Base-by-base conservation (phyloP, 1,284 basidiomycete species). In the Heliocybe sulcata region DNA sequence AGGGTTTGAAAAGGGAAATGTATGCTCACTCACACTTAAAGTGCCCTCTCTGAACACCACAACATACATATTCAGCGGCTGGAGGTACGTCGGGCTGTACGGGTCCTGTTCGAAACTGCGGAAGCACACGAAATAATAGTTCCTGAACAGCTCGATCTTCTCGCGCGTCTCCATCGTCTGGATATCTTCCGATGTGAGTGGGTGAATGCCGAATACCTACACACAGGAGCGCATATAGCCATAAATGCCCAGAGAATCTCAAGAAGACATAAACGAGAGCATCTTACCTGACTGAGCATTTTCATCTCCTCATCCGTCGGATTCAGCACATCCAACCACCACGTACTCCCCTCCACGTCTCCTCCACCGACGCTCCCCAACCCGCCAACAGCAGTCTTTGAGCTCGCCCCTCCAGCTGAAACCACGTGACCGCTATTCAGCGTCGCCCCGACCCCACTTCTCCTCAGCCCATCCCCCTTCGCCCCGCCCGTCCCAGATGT, bases 221-320 rank as follows among this genome's bases (percentile, higher is more conserved):
- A 55, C 27, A 55, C 56, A 42, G 22, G 9, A 14, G 6, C 16
- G 33, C 47, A 29, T 29, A 49, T 16, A 26, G 14, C 38, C 53
- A 33, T 8, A 48, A 20, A 35, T 26, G 26, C 22, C 23, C 25
- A 29, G 45, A 38, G 42, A 14, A 16, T 23, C 27, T 19, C 3
- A 27, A 50, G 2, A 16, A 25, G 26, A 31, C 16, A 26, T 25
- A 51, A n/a, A 14, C 26, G n/a, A 12, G 52, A 9, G 60, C 9
- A 55, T 55, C 73, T 25, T 57, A 90, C 93, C 79, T 94, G 92
- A 72, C 90, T 92, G 29, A 99, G 76, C 72, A 96, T 84, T 68
- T 93, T 93, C 97, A 99, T 99, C 72, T 99, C 97, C 56, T 95
- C 92, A 63, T 99, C 97, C 0, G 95, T 98, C 0, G 97, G 97